A percentile compares a stretch with the other conserved stretches of the same genome.
These are phyloP conservation scores for Penicillium lagena DNA, from an alignment of 495 filamentous ascomycete genomes.

Conservation along the genomic window DNA sequence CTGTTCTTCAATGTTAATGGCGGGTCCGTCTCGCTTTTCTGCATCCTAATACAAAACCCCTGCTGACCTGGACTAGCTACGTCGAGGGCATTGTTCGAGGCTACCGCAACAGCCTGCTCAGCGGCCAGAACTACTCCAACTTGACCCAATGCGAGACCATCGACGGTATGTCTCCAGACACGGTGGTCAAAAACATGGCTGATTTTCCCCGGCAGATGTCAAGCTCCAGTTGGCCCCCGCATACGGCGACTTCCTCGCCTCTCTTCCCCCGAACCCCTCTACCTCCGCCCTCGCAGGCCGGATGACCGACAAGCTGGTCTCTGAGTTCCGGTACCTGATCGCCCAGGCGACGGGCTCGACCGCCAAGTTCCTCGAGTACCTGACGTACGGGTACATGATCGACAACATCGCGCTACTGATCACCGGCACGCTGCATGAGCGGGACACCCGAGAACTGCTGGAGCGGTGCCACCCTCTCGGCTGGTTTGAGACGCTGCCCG, in stretches of 20 bases:
- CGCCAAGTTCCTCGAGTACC: conserved; percentile 90
- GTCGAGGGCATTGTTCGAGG: conserved; percentile 95
- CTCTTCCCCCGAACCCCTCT: conserved; percentile 93
- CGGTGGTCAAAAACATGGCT: background rate
- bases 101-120: conserved; percentile 92
- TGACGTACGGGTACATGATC: conserved; percentile 99
- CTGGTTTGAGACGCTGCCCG: conserved; percentile 98
- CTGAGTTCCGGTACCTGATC: conserved; percentile 93
- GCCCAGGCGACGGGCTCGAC: conserved; percentile 86
- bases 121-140: conserved; percentile 86
- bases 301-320: conserved; percentile 95
- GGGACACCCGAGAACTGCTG: conserved; percentile 91
- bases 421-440: conserved; percentile 94
- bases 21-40: conserved; percentile 51
- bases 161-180: conserved; percentile 58
- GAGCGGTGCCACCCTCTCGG: conserved; percentile 95
- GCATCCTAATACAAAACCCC: background rate
- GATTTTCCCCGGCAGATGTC: conserved; percentile 57
- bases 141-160: conserved; percentile 98
- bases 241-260: conserved; percentile 94
- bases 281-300: conserved; percentile 91
- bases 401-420: conserved; percentile 98
- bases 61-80: conserved; percentile 54
- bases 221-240: conserved; percentile 94
- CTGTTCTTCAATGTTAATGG: conserved; percentile 94